Evolutionary conservation across 75 land plant genomes (phyloP), one percentile per base, ranked within the genome.

Genomic region (Selaginella moellendorffii): DNA sequence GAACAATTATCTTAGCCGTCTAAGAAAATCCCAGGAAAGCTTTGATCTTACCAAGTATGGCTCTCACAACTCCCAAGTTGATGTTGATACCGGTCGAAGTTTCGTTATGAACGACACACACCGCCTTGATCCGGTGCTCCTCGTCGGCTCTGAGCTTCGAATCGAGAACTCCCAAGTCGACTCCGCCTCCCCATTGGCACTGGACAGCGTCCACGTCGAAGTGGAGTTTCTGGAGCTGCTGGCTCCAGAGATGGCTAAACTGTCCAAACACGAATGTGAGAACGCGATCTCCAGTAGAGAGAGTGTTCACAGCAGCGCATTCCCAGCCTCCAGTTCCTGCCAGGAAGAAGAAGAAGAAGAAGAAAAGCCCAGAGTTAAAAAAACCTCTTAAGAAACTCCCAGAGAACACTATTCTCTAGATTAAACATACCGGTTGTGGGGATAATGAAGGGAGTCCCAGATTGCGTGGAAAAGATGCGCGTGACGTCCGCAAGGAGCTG

Each of bases 101-200:
- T n/a, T 56, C 59, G 24, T 56, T 56, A 56, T 56, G 59, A 8
- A 56, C 59, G 5, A 56, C 59, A 56, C 59, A 56, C 5, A 56
- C 23, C 8, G 59, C 59, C 59, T 56, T 56, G 19, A 56, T 56
- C n/a, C 9, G 5, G 59, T 56, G 59, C 59, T 56, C n/a, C 9
- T 56, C 24, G n/a, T 56, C 59, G 9, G 8, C 59, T 19, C n/a
- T 24, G 2, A 56, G 24, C 23, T 24, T 19, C 17, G 19, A 19
- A 19, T 24, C 59, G n/a, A 56, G 59, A 8, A 25, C 59, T 21
- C 9, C 24, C 19, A 56, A 56, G 24, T 56, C 59, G 2, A 25
- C 59, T 8, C 59, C 59, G 19, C 17, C 8, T 9, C 59, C 59
- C 59, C 59, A 56, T 2, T 24, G 8, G 59, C 59, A 21, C 8